These are phyloP conservation scores for Paramecium octaurelia DNA, from an alignment of 73 alveolate genomes.

Conservation along the genomic window DNA sequence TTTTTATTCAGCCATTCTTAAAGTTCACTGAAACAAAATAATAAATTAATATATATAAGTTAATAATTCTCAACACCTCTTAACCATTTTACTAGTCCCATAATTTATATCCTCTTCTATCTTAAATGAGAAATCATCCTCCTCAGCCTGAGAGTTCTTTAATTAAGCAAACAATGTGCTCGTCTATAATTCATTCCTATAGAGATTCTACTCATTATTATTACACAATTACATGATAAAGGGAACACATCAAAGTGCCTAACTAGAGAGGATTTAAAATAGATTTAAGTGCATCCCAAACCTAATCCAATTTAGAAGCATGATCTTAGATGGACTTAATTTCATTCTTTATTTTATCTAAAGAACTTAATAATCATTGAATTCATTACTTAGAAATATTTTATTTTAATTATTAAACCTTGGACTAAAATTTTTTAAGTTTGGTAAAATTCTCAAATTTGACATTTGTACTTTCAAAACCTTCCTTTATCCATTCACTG, in stretches of 20 bases:
- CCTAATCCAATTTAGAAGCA: background rate
- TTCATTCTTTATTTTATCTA: background rate
- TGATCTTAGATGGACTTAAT: background rate
- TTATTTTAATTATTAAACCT: slow-evolving; percentile 1
- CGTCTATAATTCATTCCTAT: background rate
- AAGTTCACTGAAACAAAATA: background rate
- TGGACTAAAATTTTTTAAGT: background rate
- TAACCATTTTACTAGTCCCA: background rate
- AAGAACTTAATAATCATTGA: background rate
- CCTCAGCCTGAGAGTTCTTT: background rate
- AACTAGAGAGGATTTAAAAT: slow-evolving; percentile 18
- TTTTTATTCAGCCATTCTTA: background rate
- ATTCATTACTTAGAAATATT: background rate
- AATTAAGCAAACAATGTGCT: background rate
- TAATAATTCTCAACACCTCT: slow-evolving; percentile 3
- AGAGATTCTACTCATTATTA: background rate
- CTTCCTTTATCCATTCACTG: background rate
- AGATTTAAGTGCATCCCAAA: background rate
- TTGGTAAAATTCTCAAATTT: background rate
- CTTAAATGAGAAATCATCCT: background rate
- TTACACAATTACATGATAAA: background rate
- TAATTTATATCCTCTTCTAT: background rate
- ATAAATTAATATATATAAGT: background rate
- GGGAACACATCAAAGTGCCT: background rate
- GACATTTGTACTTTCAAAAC: background rate